Evolutionary conservation across 805 yeast species (phyloP), one percentile per base, ranked within the genome.

Genomic region (Cyberlindnera samutprakarnensis): DNA sequence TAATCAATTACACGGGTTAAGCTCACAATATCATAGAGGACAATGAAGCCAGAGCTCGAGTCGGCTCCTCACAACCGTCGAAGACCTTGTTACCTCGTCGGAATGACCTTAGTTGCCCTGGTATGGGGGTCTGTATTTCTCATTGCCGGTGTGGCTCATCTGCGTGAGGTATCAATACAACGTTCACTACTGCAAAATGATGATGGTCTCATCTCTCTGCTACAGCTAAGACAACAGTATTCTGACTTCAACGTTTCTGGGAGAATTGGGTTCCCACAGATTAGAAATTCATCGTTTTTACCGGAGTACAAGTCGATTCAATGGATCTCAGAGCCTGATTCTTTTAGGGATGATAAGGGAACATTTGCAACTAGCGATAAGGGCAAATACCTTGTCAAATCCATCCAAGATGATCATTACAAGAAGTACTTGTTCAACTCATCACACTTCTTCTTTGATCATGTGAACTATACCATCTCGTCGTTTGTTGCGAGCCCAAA

Each of bases 401-500:
- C 70, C 0, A 61, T 63, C 10, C 38, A 40, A 4, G 72, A 75
- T 41, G 60, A 57, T 1, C 18, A 39, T 1, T 77, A 65, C 41
- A 59, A 66, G 14, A 56, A 64, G 24, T 42, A 64, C 0, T 55
- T 83, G 12, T 73, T 68, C 49, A 61, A 72, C 23, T 76, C 76
- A 7, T 58, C 70, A 3, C 35, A 50, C 0, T 70, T 82, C 42
- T 42, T 38, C 1, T 62, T 55, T 37, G 55, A 63, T 2, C 67
- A 60, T 3, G 37, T 42, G 1, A 52, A 54, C 10, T 71, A 69
- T 43, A 56, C 56, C 0, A 70, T 83, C 20, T 77, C 73, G 31
- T 57, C 58, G 14, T 59, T 81, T 16, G 63, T 61, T 1, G 81
- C 87, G 4, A 78, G 87, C 21, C 85, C 88, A 25, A 71, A 82